Evolutionary conservation across 2,329 filamentous ascomycete species (phyloP), one percentile per base, ranked within the genome.

Genomic region (Scopulariopsis brevicaulis): DNA sequence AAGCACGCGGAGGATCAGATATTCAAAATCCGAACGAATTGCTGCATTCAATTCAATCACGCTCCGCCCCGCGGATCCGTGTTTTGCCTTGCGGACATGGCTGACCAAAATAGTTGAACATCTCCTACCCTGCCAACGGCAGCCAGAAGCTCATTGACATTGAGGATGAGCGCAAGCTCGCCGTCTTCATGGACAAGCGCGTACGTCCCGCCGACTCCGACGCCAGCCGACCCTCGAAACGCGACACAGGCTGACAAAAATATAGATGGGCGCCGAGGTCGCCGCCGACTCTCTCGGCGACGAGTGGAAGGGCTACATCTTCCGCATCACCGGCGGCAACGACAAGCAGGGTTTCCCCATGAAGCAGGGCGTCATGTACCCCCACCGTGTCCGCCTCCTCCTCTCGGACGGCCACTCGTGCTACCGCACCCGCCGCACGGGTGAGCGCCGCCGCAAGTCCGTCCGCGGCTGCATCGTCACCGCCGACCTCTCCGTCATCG

Each of bases 291-390:
- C 86, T 74, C 84, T 99, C 72, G 94, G 94, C 73, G 92, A 97
- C 74, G 94, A 99, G 82, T 99, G 96, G 89, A 96, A 96, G 85
- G 94, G 94, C 78, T 99, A 99, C 84, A 87, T 99, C 82, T 91
- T 99, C 87, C 88, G 86, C 76, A 97, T 99, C 83, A 99, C 94
- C 71, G 95, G 94, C 74, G 94, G 95, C 75, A 99, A 99, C 89
- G 94, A 99, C 89, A 99, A 99, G 90, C 95, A 99, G 85, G 94
- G 94, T 83, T 99, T 99, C 86, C 94, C 94, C 70, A 99, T 99
- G 94, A 99, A 99, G 91, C 95, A 99, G 87, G 94, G 94, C 84
- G 89, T 96, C 77, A 93, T 99, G 85, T 89, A 96, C 78, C 92
- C 94, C 71, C 94, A 90, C 77, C 94, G 94, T 94, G 94, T 96